Evolutionary conservation across 1,139 yeast species (phyloP), one percentile per base, ranked within the genome.

Genomic region (Wickerhamomyces sp.): DNA sequence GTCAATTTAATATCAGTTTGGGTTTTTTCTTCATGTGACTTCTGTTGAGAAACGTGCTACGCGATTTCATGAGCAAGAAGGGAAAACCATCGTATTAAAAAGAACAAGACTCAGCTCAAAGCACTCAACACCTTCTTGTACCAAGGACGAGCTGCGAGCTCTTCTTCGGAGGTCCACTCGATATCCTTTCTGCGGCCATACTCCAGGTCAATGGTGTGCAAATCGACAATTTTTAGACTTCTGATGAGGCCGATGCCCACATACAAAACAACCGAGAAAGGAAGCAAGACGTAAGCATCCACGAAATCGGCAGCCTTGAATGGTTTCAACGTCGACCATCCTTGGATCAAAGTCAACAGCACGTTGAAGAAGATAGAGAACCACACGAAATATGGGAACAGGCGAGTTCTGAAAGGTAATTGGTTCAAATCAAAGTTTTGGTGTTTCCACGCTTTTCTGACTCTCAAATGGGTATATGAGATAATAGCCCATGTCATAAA

Each of bases 401-500:
- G 13, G 21, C 36, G 41, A 6, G 52, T 32, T 28, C 32, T 43
- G 23, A 46, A 49, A 5, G 54, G 52, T 25, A 49, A 27, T 18
- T 41, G 44, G 3, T 28, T 16, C 19, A 48, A 12, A 27, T 46
- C 50, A 39, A 46, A 48, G 4, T 84, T 84, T 60, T 81, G 82
- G 7, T 54, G 66, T 28, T 61, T 60, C 68, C 87, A 71, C 2
- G 94, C 95, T 36, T 66, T 57, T 64, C 96, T 77, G 59, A 85
- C 83, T 56, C 95, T 72, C 38, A 86, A 65, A 49, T 80, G 93
- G 46, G 88, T 79, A 37, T 78, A 57, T 54, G 84, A 76, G 50
- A 87, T 83, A 12, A 89, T 75, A 30, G 78, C 80, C 94, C 95
- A 87, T 8, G 93, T 84, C 59, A 86, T 84, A 46, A 87, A 68